These are phyloP conservation scores for Pleurotus salmoneostramineus DNA, from an alignment of 768 basidiomycete genomes.

Conservation along the genomic window DNA sequence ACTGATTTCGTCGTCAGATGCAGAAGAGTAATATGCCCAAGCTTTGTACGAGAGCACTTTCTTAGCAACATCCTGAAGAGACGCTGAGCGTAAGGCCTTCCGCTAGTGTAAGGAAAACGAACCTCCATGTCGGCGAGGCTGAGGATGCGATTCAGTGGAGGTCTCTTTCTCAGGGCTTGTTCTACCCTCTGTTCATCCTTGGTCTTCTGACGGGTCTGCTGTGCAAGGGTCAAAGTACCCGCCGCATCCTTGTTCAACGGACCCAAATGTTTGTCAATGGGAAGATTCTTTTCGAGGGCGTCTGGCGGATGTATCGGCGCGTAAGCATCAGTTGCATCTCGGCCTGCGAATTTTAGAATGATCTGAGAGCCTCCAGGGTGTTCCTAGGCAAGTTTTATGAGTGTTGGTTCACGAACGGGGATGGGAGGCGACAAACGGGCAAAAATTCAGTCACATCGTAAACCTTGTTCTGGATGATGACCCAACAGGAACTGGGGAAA, in stretches of 20 bases:
- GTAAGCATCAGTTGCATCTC: constrained; percentile 75
- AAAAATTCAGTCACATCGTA: constrained; percentile 86
- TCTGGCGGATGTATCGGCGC: constrained; percentile 85
- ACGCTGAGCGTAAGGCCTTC: constrained; percentile 1
- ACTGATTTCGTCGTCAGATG: constrained; percentile 84
- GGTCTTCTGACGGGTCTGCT: constrained; percentile 45
- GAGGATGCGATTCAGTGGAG: constrained; percentile 66
- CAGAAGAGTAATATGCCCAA: constrained; percentile 81
- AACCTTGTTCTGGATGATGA: constrained; percentile 75
- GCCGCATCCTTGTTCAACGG: constrained; percentile 46
- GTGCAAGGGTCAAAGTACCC: constrained; percentile 28
- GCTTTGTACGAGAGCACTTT: constrained; percentile 72
- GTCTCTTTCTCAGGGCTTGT: constrained; percentile 54
- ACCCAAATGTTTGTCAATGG: constrained; percentile 71
- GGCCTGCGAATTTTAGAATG: constrained; percentile 81
- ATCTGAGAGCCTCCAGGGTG: constrained; percentile 82
- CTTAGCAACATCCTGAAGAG: constrained; percentile 60
- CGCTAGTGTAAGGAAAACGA: constrained; percentile 6
- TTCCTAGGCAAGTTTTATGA: constrained; percentile 32
- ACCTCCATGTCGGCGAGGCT: constrained; percentile 85
- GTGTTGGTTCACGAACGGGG: background rate
- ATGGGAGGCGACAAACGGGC: constrained; percentile 32
- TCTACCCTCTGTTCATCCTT: constrained; percentile 70
- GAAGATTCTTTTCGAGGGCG: constrained; percentile 69
- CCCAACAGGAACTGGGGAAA: constrained; percentile 69